Percentiles rank a stretch among this genome's conserved stretches.
Evolutionary conservation across 345 rosid species (phyloP).

Genomic region (Eucalyptus shirleyi): DNA sequence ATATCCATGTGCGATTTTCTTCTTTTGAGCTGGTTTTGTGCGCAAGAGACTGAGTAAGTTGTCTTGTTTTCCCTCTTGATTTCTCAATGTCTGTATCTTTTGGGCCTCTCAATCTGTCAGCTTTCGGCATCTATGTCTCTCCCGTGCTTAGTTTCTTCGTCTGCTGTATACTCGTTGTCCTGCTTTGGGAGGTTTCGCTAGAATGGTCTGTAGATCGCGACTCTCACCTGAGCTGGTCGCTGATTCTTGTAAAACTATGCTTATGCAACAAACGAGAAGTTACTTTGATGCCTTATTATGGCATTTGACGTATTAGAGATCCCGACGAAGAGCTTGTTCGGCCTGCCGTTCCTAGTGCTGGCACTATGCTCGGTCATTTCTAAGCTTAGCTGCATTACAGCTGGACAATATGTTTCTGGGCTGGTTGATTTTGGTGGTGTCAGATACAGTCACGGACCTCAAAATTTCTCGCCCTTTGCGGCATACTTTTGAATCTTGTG

Average conservation of each 20-base stretch:
- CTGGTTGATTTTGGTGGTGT: neutral
- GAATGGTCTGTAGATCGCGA: neutral
- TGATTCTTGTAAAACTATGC: neutral
- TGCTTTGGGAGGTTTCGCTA: neutral
- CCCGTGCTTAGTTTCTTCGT: neutral
- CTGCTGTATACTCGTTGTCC: neutral
- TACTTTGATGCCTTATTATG: neutral
- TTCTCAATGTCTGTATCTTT: neutral
- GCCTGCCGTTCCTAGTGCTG: neutral
- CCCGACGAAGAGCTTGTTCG: neutral
- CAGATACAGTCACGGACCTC: neutral
- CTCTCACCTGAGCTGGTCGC: neutral
- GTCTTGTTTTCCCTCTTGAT: neutral
- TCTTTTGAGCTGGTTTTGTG: neutral
- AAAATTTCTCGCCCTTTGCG: neutral
- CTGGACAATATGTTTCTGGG: neutral
- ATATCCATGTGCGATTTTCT: neutral
- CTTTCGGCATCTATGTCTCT: neutral
- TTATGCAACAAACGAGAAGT: neutral
- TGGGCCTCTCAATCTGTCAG: neutral
- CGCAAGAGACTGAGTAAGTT: neutral
- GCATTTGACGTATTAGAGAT: neutral
- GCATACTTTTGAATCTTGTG: neutral
- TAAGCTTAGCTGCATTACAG: neutral
- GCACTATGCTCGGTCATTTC: neutral